These are phyloP conservation scores for Blastobotrys peoriensis DNA, from an alignment of 805 yeast genomes.

Conservation along the genomic window DNA sequence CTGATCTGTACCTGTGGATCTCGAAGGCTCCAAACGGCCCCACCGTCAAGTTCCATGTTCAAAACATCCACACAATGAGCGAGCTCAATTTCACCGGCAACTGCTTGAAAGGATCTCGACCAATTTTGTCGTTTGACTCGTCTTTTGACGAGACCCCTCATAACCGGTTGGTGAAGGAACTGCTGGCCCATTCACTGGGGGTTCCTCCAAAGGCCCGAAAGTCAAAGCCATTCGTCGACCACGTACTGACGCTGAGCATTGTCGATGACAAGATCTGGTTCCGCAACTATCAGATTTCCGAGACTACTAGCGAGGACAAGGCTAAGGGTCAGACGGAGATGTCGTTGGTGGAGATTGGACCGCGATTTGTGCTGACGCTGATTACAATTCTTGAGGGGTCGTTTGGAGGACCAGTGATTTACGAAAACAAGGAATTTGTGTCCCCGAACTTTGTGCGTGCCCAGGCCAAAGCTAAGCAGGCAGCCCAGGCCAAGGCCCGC, in stretches of 20 bases:
- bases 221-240: constrained; percentile 91
- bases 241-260: constrained; percentile 85
- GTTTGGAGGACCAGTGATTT: constrained; percentile 95
- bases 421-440: constrained; percentile 93
- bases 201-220: constrained; percentile 93
- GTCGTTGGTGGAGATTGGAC: constrained; percentile 90
- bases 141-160: constrained; percentile 68
- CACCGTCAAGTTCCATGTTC: constrained; percentile 86
- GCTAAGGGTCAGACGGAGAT: constrained; percentile 48
- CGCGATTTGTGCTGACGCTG: constrained; percentile 87
- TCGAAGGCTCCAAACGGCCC: constrained; percentile 98
- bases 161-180: constrained; percentile 69
- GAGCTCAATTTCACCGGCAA: constrained; percentile 96
- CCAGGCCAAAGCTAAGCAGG: constrained; percentile 72
- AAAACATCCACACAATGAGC: constrained; percentile 92
- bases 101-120: constrained; percentile 92
- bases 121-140: constrained; percentile 81
- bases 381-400: constrained; percentile 93
- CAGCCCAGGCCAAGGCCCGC: constrained; percentile 70
- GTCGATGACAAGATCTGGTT: constrained; percentile 95
- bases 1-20: constrained; percentile 89
- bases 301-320: constrained; percentile 46
- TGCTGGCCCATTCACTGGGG: constrained; percentile 78
- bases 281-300: constrained; percentile 85
- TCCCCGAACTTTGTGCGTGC: constrained; percentile 95